phyloP scores from a whole-genome alignment of 2,329 filamentous ascomycete genomes.

The Knoxdaviesia capensis region DNA sequence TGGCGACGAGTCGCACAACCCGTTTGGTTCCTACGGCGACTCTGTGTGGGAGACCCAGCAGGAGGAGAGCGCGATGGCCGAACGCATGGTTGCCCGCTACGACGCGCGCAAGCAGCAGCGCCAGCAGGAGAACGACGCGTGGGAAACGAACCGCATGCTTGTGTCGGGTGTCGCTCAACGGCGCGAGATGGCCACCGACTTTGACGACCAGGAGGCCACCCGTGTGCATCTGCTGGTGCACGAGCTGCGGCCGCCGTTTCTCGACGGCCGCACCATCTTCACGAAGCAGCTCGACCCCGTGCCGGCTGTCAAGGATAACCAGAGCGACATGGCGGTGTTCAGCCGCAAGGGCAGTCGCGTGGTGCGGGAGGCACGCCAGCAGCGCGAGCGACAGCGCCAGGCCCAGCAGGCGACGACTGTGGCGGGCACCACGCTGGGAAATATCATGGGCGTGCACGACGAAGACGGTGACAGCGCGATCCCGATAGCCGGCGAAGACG shows the following conservation, averaged over 20 bases:
- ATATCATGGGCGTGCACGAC: conserved; percentile 89
- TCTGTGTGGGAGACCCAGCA: conserved; percentile 55
- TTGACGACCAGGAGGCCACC: conserved; percentile 79
- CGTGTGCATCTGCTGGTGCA: conserved; percentile 83
- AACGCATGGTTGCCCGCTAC: conserved; percentile 58
- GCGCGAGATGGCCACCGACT: conserved; percentile 60
- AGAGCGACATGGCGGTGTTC: conserved; percentile 98
- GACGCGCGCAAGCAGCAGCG: conserved; percentile 59
- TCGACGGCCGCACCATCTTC: conserved; percentile 89
- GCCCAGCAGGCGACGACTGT: conserved; percentile 88
- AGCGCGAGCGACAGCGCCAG: conserved; percentile 82
- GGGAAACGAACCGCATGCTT: conserved; percentile 98
- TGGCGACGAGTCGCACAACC: conserved; percentile 83
- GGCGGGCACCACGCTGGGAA: conserved; percentile 78
- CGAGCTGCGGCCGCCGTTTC: conserved; percentile 80
- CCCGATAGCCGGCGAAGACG: conserved; percentile 53
- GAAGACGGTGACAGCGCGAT: conserved; percentile 78
- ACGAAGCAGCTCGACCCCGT: conserved; percentile 94
- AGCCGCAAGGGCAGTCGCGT: conserved; percentile 88
- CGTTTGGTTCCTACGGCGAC: conserved; percentile 60
- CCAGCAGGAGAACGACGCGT: conserved; percentile 87
- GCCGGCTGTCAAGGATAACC: conserved; percentile 75
- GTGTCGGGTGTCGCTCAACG: conserved; percentile 89
- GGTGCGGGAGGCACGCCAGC: conserved; percentile 76
- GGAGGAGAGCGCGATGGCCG: conserved; percentile 56